Conservation (phyloP, 2,329 filamentous ascomycete species). For the Spiromastix sp. region DNA sequence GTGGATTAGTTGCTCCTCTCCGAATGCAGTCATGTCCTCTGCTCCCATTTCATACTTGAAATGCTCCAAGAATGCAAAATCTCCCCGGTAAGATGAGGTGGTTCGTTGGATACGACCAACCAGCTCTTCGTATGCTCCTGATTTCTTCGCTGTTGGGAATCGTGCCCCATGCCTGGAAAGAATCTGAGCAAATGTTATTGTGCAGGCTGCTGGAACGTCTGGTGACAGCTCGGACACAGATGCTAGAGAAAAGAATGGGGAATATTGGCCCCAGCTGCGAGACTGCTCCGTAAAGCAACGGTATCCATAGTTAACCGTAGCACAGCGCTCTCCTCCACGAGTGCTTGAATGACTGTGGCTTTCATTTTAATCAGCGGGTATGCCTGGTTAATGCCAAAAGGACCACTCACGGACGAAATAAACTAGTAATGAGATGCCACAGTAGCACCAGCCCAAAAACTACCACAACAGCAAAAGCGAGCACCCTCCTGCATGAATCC, state of each 20-base stretch:
- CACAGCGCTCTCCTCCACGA: constrained; percentile 31
- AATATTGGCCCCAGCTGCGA: constrained; percentile 77
- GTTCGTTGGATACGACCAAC: constrained; percentile 56
- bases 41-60: constrained; percentile 63
- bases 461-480: too few species aligned
- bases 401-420: too few species aligned
- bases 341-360: not conserved
- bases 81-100: constrained; percentile 45
- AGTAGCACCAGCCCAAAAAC: too few species aligned
- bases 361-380: too few species aligned
- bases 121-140: constrained; percentile 50
- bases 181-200: constrained; percentile 67
- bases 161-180: constrained; percentile 78
- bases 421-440: too few species aligned
- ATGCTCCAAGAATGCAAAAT: constrained; percentile 59
- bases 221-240: constrained; percentile 50
- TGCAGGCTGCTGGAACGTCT: constrained; percentile 55
- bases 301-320: constrained; percentile 47
- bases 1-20: constrained; percentile 59
- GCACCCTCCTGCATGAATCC: too few species aligned
- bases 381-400: too few species aligned
- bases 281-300: constrained; percentile 52
- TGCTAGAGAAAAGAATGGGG: constrained; percentile 64
- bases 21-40: constrained; percentile 59
- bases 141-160: constrained; percentile 64